A percentile compares a stretch with the other conserved stretches of the same genome.
Evolutionary conservation across 192 early-diverging fungal genomes (phyloP).

Genomic region (Diversispora epigaea): DNA sequence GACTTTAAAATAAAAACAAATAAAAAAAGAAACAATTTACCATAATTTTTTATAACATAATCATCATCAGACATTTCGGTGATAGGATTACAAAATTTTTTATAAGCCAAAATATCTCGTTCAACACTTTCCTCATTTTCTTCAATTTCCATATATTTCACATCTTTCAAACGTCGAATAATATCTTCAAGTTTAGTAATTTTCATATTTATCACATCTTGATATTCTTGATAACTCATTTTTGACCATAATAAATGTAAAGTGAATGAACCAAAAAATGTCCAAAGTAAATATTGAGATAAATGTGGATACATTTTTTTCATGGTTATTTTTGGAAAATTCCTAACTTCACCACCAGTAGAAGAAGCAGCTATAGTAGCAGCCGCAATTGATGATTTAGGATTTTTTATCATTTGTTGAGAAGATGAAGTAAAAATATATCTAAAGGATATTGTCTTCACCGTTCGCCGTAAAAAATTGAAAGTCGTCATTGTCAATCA

Average conservation of each 20-base stretch:
- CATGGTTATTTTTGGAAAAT: neutral
- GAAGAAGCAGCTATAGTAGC: no score
- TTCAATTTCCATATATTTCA: neutral
- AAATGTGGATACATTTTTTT: neutral
- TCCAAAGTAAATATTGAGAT: neutral
- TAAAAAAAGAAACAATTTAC: neutral
- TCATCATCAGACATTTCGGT: neutral
- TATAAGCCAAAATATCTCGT: neutral
- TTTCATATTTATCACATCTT: neutral
- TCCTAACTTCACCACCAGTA: no score
- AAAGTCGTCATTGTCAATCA: no score
- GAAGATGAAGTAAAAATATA: no score
- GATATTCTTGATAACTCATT: neutral
- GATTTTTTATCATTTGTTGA: no score
- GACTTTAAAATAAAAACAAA: neutral
- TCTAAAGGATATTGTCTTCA: no score
- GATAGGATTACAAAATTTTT: neutral
- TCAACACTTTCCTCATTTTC: neutral
- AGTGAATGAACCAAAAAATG: neutral
- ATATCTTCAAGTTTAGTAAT: conserved; percentile 6
- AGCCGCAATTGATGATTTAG: no score
- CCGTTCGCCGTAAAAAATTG: no score
- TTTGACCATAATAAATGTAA: conserved; percentile 2
- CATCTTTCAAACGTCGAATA: neutral
- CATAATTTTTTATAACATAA: neutral